These are phyloP conservation scores for Amaranthus hypochondriacus DNA, from an alignment of 148 eudicot species.

Conservation along the genomic window DNA sequence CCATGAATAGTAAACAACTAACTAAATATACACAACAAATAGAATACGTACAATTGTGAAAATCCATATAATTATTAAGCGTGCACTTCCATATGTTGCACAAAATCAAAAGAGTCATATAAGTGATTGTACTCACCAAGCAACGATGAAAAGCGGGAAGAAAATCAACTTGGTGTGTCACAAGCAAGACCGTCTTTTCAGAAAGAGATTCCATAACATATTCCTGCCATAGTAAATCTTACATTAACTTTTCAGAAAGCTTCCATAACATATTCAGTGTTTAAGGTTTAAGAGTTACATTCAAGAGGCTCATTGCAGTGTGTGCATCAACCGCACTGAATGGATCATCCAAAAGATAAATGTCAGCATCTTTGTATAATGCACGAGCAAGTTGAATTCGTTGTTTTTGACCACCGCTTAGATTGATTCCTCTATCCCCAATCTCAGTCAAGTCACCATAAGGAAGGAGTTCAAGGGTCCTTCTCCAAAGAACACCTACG, in stretches of 20 bases:
- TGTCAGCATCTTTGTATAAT: slow-evolving; percentile 72
- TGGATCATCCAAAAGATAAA: slow-evolving; percentile 89
- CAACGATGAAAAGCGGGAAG: slow-evolving; percentile 77
- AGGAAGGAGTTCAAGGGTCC: slow-evolving; percentile 80
- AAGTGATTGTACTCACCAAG: slow-evolving; percentile 47
- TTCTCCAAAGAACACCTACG: slow-evolving; percentile 69
- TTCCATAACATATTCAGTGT: not conserved
- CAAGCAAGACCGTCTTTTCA: slow-evolving; percentile 78
- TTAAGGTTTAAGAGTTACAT: slow-evolving; percentile 30
- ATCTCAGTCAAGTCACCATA: slow-evolving; percentile 85
- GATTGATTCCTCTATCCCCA: slow-evolving; percentile 92
- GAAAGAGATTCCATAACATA: slow-evolving; percentile 81
- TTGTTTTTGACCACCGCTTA: slow-evolving; percentile 94
- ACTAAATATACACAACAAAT: no score
- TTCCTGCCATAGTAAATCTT: slow-evolving; percentile 43
- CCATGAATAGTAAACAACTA: no score
- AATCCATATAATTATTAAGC: not conserved
- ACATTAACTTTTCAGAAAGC: not conserved
- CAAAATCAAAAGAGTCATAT: not conserved
- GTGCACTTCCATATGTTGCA: not conserved
- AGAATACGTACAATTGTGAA: no score
- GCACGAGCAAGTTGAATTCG: slow-evolving; percentile 95
- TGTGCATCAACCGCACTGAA: slow-evolving; percentile 96
- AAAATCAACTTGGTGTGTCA: slow-evolving; percentile 95
- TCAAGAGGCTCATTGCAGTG: slow-evolving; percentile 78